These are phyloP conservation scores for Boletus subcaerulescens DNA, from an alignment of 768 basidiomycete species.

Conservation along the genomic window DNA sequence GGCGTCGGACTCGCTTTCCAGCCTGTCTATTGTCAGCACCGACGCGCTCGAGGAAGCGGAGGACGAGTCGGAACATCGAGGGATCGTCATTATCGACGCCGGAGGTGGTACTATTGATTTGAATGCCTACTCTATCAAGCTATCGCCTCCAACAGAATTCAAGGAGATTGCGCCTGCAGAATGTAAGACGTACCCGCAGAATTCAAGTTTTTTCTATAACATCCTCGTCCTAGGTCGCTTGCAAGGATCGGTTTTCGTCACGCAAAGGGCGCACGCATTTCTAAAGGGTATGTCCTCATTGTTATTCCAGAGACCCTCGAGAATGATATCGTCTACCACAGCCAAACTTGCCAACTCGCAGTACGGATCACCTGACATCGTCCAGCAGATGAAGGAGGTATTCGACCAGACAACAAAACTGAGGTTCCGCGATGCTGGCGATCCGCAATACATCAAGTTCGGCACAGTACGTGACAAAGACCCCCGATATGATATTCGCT, in stretches of 20 bases:
- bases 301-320: too few relatives aligned
- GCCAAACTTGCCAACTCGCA: conserved; percentile 25
- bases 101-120: conserved; percentile 29
- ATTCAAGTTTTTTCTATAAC: not conserved
- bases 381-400: conserved; percentile 27
- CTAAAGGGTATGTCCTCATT: too few relatives aligned
- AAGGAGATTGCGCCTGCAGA: conserved; percentile 35
- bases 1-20: conserved; percentile 15
- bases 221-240: conserved; percentile 29
- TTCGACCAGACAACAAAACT: conserved; percentile 37
- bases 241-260: conserved; percentile 38
- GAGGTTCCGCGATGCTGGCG: conserved; percentile 35
- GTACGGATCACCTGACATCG: conserved; percentile 25
- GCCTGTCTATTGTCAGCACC: not conserved
- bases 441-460: conserved; percentile 38
- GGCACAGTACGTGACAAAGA: conserved; percentile 37
- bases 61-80: conserved; percentile 8
- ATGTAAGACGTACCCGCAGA: conserved; percentile 13
- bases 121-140: conserved; percentile 34
- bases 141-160: conserved; percentile 21
- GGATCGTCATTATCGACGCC: conserved; percentile 39
- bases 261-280: conserved; percentile 23
- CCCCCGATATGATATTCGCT: conserved; percentile 28
- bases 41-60: not conserved
- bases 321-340: not conserved